A percentile compares a stretch with the other conserved stretches of the same genome.
phyloP scores from a whole-genome alignment of 768 basidiomycete genomes.

The Calocera cornea region DNA sequence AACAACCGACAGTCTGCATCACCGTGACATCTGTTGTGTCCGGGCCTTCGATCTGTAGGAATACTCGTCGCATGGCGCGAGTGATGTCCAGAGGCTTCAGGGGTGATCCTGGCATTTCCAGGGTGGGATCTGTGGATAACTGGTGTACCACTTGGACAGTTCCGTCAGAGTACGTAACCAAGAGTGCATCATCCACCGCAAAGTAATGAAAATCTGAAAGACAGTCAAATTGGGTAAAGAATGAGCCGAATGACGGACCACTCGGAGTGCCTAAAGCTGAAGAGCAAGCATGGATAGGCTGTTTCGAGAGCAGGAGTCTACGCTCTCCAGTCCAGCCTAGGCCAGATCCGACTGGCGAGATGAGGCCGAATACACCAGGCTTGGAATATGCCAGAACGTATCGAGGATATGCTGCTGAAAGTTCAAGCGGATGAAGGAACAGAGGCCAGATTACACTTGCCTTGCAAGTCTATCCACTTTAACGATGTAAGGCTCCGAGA shows the following conservation, averaged over 20 bases:
- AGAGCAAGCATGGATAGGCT: constrained; percentile 42
- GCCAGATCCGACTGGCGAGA: constrained; percentile 24
- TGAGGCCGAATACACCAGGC: constrained; percentile 50
- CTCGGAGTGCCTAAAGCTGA: constrained; percentile 46
- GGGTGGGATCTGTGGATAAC: constrained; percentile 36
- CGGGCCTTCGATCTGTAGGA: constrained; percentile 26
- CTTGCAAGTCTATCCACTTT: constrained; percentile 38
- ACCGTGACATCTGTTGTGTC: neutral
- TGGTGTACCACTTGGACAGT: constrained; percentile 49
- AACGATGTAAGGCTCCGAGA: constrained; percentile 38
- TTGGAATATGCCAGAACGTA: constrained; percentile 43
- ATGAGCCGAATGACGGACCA: constrained; percentile 24
- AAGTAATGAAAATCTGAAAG: constrained; percentile 33
- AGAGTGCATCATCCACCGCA: constrained; percentile 35
- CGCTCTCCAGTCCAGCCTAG: constrained; percentile 38
- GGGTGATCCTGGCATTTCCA: constrained; percentile 19
- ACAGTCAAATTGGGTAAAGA: neutral
- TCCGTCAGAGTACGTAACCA: constrained; percentile 55
- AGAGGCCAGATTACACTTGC: constrained; percentile 27
- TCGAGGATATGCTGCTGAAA: constrained; percentile 24
- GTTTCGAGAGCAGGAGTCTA: constrained; percentile 33
- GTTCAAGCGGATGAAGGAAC: constrained; percentile 7
- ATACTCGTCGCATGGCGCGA: constrained; percentile 5
- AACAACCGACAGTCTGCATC: constrained; percentile 19
- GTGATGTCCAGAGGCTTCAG: constrained; percentile 13